Base-by-base conservation (phyloP, 495 filamentous ascomycete species). In the Penicillium diatomitis region DNA sequence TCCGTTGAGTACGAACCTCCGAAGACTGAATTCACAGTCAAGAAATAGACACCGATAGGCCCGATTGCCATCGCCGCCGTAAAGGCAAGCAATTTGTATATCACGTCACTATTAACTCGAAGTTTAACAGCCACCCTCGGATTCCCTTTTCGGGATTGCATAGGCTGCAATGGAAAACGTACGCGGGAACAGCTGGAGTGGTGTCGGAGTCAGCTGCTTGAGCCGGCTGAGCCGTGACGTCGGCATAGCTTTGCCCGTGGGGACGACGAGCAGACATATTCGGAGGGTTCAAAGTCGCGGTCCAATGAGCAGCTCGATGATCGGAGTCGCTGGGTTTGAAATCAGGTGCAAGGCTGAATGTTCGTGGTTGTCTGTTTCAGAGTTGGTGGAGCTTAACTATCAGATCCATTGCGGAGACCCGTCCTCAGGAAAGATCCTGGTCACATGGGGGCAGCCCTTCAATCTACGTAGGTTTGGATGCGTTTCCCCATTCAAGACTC, bases 71-170 rank as follows among this genome's bases (percentile, higher is more conserved):
- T 97, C 54, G 88, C 92, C 9, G 87, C 73, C 5, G 90, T 92
- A 68, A 96, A 96, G 46, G 78, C 81, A 6, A 96, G 74, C 6
- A 99, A 78, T 67, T 96, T 97, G 50, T 82, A 69, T 46, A 99
- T 94, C 44, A 96, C 88, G 59, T 83, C 70, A 35, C 92, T 98
- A 47, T 11, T 41, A 34, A 12, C n/a, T 8, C 35, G 39, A 3
- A 8, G 30, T 48, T 42, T 41, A 39, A 31, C 12, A 47, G 5
- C 3, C 20, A 11, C 5, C 4, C 8, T 7, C 32, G 11, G n/a
- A 35, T 30, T 35, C 20, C 20, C 20, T 20, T 20, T 20, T 20
- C 20, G 32, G 32, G 50, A 8, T 41, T 44, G 41, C 8, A 4
- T 32, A 20, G 10, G n/a, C 47, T 36, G 34, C 47, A 32, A 38